Conservation (phyloP, 352 stramenopile genomes). For the Phytophthora cactorum region DNA sequence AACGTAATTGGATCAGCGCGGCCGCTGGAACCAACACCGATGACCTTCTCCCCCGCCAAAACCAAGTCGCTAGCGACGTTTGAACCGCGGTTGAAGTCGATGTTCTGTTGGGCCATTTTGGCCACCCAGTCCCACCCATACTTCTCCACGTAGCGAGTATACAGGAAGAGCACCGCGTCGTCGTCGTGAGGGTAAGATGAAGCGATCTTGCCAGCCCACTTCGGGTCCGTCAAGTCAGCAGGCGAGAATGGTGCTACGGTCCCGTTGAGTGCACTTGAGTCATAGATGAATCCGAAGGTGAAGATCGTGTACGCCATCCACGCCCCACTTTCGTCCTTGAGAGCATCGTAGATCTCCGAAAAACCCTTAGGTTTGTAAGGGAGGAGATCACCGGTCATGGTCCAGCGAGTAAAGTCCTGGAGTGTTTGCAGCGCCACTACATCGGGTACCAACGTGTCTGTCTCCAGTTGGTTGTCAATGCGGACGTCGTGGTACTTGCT, state of each 20-base stretch:
- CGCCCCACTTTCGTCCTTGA: no score
- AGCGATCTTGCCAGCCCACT: conserved; percentile 44
- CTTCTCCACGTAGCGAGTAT: conserved; percentile 50
- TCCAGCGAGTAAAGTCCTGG: conserved; percentile 55
- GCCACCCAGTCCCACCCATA: conserved; percentile 62
- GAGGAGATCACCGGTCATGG: conserved; percentile 40
- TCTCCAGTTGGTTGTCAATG: conserved; percentile 67
- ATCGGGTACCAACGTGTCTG: conserved; percentile 43
- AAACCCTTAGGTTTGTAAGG: conserved; percentile 41
- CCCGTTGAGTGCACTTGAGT: no score
- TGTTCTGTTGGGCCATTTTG: conserved; percentile 40
- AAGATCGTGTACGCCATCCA: no score
- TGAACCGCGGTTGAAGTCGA: conserved; percentile 44
- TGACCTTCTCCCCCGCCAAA: no score
- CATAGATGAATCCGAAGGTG: no score
- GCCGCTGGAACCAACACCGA: no score
- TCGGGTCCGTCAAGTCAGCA: no score
- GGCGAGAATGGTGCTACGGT: no score
- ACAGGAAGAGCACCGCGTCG: conserved; percentile 62
- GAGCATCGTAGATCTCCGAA: no score
- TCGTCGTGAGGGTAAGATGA: conserved; percentile 61
- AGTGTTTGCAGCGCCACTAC: conserved; percentile 55
- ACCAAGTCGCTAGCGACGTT: no score
- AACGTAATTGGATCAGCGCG: no score
- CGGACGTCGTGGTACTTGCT: conserved; percentile 63